Base-by-base conservation (phyloP, 1,139 yeast species). In the Zygoascus sp. region DNA sequence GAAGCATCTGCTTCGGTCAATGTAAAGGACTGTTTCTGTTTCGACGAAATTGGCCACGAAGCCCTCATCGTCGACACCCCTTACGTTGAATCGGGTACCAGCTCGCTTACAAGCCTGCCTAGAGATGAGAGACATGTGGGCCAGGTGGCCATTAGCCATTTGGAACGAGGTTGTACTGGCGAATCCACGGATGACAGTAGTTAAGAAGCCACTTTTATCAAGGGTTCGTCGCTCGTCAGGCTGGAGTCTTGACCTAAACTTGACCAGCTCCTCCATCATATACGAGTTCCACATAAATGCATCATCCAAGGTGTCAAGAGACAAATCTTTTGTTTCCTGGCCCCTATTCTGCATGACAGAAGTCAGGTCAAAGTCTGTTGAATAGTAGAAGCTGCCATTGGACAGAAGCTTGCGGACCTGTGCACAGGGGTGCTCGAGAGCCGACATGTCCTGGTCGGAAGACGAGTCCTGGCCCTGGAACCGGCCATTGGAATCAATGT, bases 221-320 rank as follows among this genome's bases (percentile, higher is more conserved):
- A 94, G 62, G 7, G 76, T 69, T 21, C 69, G 65, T 52, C 79
- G 81, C 40, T 80, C 78, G 19, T 68, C 74, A 2, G 74, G 70
- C 32, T 83, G 89, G 49, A 89, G 66, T 51, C 84, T 83, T 49
- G 83, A 74, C 50, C 96, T 73, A 64, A 85, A 90, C 46, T 76
- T 74, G 52, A 87, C 74, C 52, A 94, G 75, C 53, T 90, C 96
- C 49, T 81, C 77, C 81, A 90, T 82, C 81, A 94, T 79, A 63
- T 86, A 92, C 5, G 84, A 77, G 64, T 94, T 94, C 99, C 99
- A 94, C 97, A 92, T 89, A 61, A 85, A 92, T 56, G 90, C 92
- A 49, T 80, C 80, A 61, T 83, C 90, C 54, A 61, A 57, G 27
- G 62, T 54, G 35, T 59, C 61, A 13, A 72, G 62, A 48, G 77